Base-by-base conservation (phyloP, 257 asterid genomes). In the Salvia miltiorrhiza region DNA sequence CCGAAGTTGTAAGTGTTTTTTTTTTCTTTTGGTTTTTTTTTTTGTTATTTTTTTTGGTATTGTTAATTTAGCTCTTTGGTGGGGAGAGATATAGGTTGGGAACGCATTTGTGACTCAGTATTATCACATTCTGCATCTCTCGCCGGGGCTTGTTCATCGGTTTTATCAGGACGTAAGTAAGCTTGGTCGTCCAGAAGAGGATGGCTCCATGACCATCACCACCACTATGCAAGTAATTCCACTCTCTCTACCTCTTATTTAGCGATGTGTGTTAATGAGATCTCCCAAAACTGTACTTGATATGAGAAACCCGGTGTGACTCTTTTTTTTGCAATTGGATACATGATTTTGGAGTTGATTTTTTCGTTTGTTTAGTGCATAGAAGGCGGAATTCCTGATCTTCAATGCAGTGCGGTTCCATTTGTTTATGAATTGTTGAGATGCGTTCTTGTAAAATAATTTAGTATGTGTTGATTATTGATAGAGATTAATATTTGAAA, bases 101-200 rank as follows among this genome's bases (percentile, higher is more conserved):
- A 89, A 91, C 61, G 99, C 97, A 16, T 94, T 94, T 73, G 97
- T 87, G 69, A 87, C 87, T 82, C 97, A 94, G 78, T 94, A 94
- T 65, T 94, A 94, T 77, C 94, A 87, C 66, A 85, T 94, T 72
- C 84, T 89, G 80, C 91, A 87, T 68, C 85, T 77, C 66, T 87
- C 96, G 8, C 99, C 99, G 1, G 93, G 77, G 67, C 85, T 83
- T 2, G 97, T 86, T 20, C 43, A 74, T 71, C 86, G 88, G 71
- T 94, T 94, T 83, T 94, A 91, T 79, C 96, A 91, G 85, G 97
- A 94, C 47, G 72, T 62, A 23, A 94, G 99, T 69, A 89, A 83
- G 87, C 89, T 94, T 41, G 96, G 96, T 44, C 96, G 97, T 21
- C 97, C 96, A 4, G 96, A 85, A 69, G 85, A 69, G 43, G 95